Percentiles rank a stretch among this genome's conserved stretches.
These are phyloP conservation scores for Toxicodendron radicans DNA, from an alignment of 345 rosid species.

Conservation along the genomic window DNA sequence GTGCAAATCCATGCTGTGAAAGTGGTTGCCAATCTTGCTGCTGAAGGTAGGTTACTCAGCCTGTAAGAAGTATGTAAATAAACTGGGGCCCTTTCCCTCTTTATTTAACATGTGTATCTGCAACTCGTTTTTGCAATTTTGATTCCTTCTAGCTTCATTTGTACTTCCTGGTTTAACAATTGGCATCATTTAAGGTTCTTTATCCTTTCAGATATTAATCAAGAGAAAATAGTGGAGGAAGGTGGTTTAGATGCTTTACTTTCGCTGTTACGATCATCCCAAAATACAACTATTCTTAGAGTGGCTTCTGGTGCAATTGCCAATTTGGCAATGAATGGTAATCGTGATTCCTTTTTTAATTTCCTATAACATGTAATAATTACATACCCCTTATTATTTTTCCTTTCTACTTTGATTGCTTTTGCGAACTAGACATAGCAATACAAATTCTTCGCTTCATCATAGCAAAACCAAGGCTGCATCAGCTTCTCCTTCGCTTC, in stretches of 20 bases:
- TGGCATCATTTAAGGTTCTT: slow-evolving; percentile 3
- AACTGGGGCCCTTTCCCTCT: neutral
- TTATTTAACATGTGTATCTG: neutral
- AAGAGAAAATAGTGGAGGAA: slow-evolving; percentile 86
- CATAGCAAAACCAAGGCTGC: no score
- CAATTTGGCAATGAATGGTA: slow-evolving; percentile 96
- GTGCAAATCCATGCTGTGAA: slow-evolving; percentile 93
- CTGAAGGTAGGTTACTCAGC: slow-evolving; percentile 66
- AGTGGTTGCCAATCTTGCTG: slow-evolving; percentile 95
- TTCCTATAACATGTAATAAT: no score
- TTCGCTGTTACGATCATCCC: slow-evolving; percentile 61
- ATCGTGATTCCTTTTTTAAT: slow-evolving; percentile 13
- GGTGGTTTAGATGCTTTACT: slow-evolving; percentile 92
- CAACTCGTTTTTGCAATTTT: no score
- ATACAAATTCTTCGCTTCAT: neutral
- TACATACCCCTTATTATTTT: neutral
- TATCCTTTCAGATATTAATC: slow-evolving; percentile 61
- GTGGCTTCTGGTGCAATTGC: slow-evolving; percentile 99
- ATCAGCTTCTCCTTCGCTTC: neutral
- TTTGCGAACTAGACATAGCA: neutral
- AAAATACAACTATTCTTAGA: slow-evolving; percentile 74
- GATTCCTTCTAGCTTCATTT: no score
- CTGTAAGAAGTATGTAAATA: neutral
- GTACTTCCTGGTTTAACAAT: neutral
- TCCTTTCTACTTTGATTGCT: neutral